Evolutionary conservation across 2,329 filamentous ascomycete genomes (phyloP).

Genomic region (Geosmithia flava): DNA sequence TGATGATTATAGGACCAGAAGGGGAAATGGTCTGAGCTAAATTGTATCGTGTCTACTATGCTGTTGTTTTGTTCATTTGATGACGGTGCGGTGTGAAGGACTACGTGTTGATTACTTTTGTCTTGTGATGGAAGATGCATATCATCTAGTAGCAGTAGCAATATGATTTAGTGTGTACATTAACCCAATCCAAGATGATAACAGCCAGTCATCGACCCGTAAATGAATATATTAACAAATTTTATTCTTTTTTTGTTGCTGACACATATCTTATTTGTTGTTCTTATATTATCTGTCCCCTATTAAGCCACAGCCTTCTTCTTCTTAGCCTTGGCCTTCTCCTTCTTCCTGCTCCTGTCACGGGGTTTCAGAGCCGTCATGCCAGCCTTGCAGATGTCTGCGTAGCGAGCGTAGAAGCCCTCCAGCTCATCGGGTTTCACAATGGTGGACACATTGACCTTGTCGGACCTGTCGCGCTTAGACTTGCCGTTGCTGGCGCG

Average conservation of each 20-base stretch:
- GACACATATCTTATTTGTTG: too few relatives aligned
- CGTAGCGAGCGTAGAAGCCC: constrained; percentile 72
- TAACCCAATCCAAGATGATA: too few relatives aligned
- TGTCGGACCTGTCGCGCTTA: constrained; percentile 40
- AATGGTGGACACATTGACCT: constrained; percentile 71
- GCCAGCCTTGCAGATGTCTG: constrained; percentile 40
- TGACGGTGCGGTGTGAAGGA: too few relatives aligned
- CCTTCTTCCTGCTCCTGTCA: constrained; percentile 77
- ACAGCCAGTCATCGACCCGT: too few relatives aligned
- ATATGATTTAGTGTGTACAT: too few relatives aligned
- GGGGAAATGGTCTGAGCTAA: neutral
- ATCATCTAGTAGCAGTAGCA: too few relatives aligned
- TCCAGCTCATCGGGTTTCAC: constrained; percentile 68
- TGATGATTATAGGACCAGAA: neutral
- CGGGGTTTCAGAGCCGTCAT: constrained; percentile 55
- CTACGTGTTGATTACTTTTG: too few relatives aligned
- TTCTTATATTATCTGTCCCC: too few relatives aligned
- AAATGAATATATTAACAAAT: too few relatives aligned
- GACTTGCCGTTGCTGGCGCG: constrained; percentile 73
- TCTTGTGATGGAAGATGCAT: too few relatives aligned
- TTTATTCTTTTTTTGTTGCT: too few relatives aligned
- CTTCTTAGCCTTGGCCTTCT: constrained; percentile 65
- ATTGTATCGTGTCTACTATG: neutral
- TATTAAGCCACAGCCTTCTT: constrained; percentile 33
- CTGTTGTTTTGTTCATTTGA: neutral